These are phyloP conservation scores for Fusarium sp. DNA, from an alignment of 2,329 filamentous ascomycete species.

Conservation along the genomic window DNA sequence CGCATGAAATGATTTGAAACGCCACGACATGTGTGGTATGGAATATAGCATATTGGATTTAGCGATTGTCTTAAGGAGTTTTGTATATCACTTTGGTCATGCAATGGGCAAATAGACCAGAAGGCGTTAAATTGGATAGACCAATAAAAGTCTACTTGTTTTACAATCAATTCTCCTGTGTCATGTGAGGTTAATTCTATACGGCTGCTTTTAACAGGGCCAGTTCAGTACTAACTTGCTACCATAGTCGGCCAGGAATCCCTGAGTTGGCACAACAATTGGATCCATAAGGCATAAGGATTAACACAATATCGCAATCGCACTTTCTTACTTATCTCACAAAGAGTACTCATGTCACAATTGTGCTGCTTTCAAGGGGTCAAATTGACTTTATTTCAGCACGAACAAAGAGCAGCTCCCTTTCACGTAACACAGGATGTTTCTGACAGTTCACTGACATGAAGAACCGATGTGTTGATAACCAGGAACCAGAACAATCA, in stretches of 20 bases:
- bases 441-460: not conserved
- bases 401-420: not conserved
- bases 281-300: not conserved
- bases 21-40: slow-evolving; percentile 21
- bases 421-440: not conserved
- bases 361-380: not conserved
- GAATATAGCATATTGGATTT: slow-evolving; percentile 35
- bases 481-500: not conserved
- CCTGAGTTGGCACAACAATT: not conserved
- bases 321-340: not conserved
- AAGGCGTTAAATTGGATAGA: slow-evolving; percentile 31
- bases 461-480: not conserved
- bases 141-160: slow-evolving; percentile 20
- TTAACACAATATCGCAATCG: not conserved
- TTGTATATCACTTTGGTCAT: slow-evolving; percentile 32
- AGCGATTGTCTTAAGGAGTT: slow-evolving; percentile 32
- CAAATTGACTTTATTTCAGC: not conserved
- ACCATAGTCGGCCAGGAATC: not conserved
- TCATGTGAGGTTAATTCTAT: not conserved
- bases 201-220: not conserved
- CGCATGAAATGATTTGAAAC: slow-evolving; percentile 30
- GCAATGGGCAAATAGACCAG: slow-evolving; percentile 28
- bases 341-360: not conserved
- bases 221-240: not conserved
- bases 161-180: not conserved